phyloP scores from a whole-genome alignment of 2,329 filamentous ascomycete species.

The Aspergillus aculeatinus region DNA sequence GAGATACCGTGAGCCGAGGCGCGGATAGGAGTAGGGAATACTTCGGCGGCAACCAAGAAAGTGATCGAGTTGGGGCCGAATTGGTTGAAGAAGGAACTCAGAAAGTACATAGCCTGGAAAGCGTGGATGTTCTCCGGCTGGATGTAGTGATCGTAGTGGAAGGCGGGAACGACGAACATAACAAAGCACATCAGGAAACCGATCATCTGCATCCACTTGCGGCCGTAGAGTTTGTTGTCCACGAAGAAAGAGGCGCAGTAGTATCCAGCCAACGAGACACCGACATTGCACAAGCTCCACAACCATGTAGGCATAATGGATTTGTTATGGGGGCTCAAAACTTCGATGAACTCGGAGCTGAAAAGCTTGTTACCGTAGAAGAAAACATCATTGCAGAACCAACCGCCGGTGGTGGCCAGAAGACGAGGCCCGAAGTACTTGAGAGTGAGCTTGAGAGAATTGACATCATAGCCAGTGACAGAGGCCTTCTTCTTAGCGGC shows the following conservation, averaged over 20 bases:
- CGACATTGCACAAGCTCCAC: slow-evolving; percentile 90
- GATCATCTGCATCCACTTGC: slow-evolving; percentile 93
- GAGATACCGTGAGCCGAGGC: slow-evolving; percentile 93
- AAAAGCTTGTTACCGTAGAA: slow-evolving; percentile 99
- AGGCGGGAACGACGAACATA: slow-evolving; percentile 87
- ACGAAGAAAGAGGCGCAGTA: slow-evolving; percentile 86
- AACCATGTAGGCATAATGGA: slow-evolving; percentile 85
- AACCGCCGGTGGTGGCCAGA: slow-evolving; percentile 79
- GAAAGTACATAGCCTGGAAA: slow-evolving; percentile 99
- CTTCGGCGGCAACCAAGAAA: slow-evolving; percentile 92
- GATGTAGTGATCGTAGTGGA: slow-evolving; percentile 83
- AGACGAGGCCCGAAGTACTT: slow-evolving; percentile 82
- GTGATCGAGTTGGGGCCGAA: slow-evolving; percentile 96
- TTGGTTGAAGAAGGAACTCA: slow-evolving; percentile 98
- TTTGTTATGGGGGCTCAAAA: slow-evolving; percentile 67
- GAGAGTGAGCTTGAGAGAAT: slow-evolving; percentile 76
- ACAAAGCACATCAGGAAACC: slow-evolving; percentile 93
- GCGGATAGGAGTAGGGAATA: slow-evolving; percentile 92
- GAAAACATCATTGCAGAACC: slow-evolving; percentile 98
- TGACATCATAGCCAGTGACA: slow-evolving; percentile 89
- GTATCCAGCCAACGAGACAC: slow-evolving; percentile 82
- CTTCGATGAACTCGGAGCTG: slow-evolving; percentile 83
- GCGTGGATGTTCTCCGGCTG: slow-evolving; percentile 67
- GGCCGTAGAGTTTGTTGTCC: slow-evolving; percentile 94
- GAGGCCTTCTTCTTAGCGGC: slow-evolving; percentile 80